phyloP scores from a whole-genome alignment of 345 rosid species.

The Anastatica hierochuntica region DNA sequence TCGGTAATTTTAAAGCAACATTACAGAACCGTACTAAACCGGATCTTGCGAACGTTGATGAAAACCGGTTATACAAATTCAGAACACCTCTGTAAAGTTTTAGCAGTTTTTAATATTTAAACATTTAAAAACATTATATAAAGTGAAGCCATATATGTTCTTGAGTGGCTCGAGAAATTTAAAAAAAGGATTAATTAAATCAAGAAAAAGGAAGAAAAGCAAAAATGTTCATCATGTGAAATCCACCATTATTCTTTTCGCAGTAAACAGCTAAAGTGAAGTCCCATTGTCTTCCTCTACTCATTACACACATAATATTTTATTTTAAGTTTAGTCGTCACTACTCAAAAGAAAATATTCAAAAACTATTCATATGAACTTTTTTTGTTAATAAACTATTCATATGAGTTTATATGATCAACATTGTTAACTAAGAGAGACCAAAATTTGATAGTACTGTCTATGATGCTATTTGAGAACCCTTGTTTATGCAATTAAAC shows the following conservation, averaged over 20 bases:
- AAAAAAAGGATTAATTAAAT: slow-evolving; percentile 3
- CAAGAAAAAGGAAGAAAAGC: slow-evolving; percentile 7
- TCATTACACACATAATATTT: slow-evolving; percentile 9
- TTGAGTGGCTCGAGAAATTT: slow-evolving; percentile 26
- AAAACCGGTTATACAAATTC: too few relatives aligned
- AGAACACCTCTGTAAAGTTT: too few relatives aligned
- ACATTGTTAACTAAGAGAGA: neutral
- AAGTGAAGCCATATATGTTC: slow-evolving; percentile 11
- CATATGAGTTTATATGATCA: neutral
- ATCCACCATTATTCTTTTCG: slow-evolving; percentile 17
- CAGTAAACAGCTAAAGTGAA: slow-evolving; percentile 10
- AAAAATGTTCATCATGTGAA: slow-evolving; percentile 22
- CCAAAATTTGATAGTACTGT: too few relatives aligned
- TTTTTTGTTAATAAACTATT: too few relatives aligned
- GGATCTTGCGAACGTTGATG: too few relatives aligned
- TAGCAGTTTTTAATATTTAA: too few relatives aligned
- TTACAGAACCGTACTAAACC: too few relatives aligned
- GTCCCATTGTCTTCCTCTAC: slow-evolving; percentile 13
- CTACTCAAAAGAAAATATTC: slow-evolving; percentile 5
- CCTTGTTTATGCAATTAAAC: too few relatives aligned
- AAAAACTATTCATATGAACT: too few relatives aligned
- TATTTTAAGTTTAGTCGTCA: slow-evolving; percentile 5
- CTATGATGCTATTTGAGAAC: too few relatives aligned
- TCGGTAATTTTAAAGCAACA: too few relatives aligned
- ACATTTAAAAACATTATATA: neutral